Conservation (phyloP, 192 early-diverging fungal genomes). For the Coemansia sp. region DNA sequence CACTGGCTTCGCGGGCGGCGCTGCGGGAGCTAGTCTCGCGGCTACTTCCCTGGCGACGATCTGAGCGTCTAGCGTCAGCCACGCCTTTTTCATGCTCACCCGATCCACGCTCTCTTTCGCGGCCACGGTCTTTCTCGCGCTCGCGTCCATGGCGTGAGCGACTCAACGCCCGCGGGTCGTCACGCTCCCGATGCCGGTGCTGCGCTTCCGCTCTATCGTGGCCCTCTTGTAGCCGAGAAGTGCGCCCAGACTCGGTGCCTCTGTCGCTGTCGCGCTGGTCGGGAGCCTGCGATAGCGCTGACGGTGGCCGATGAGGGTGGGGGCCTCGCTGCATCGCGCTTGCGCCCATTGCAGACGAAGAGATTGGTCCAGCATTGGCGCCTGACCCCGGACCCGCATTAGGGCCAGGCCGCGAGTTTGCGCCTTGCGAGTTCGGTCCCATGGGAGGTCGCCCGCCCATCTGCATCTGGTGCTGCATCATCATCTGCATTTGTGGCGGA, state of each 20-base stretch:
- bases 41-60: conserved; percentile 35
- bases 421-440: conserved; percentile 21
- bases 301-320: neutral
- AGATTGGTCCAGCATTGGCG: neutral
- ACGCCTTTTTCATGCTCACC: conserved; percentile 16
- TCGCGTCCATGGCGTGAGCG: conserved; percentile 30
- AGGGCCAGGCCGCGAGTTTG: conserved; percentile 20
- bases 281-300: neutral
- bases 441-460: conserved; percentile 35
- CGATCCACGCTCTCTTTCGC: conserved; percentile 1
- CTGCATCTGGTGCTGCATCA: conserved; percentile 49
- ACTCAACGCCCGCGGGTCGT: conserved; percentile 13
- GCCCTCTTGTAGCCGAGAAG: conserved; percentile 24
- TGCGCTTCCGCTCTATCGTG: conserved; percentile 30
- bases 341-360: neutral
- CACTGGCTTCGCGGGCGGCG: conserved; percentile 1
- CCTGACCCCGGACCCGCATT: neutral
- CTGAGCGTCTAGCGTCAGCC: conserved; percentile 19
- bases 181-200: conserved; percentile 26
- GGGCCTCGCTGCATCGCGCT: conserved; percentile 8
- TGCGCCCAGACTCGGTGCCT: conserved; percentile 34
- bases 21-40: conserved; percentile 16
- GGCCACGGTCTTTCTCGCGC: conserved; percentile 4
- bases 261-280: conserved; percentile 32
- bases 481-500: conserved; percentile 40